These are phyloP conservation scores for Daucus carota DNA, from an alignment of 129 eudicot genomes.

Conservation along the genomic window DNA sequence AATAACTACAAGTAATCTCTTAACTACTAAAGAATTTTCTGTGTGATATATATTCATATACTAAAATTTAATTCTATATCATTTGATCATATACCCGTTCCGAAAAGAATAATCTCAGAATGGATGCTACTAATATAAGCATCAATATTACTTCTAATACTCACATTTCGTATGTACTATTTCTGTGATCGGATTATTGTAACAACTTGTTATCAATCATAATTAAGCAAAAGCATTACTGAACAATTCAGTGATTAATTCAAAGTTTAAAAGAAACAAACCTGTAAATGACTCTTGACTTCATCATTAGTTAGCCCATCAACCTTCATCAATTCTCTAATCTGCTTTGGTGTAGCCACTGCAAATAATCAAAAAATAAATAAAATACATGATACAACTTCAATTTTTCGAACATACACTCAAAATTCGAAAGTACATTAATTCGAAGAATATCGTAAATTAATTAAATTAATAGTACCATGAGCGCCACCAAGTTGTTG, in stretches of 20 bases:
- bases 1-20: background rate
- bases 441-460: background rate
- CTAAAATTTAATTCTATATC: too few species aligned
- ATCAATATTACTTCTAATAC: too few species aligned
- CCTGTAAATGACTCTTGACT: slow-evolving; percentile 98
- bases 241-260: background rate
- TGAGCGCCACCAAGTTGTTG: slow-evolving; percentile 98
- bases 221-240: background rate
- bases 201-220: background rate
- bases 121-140: too few species aligned
- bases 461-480: slow-evolving; percentile 31
- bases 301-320: slow-evolving; percentile 96
- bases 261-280: slow-evolving; percentile 21
- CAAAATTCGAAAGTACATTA: background rate
- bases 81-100: too few species aligned
- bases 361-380: slow-evolving; percentile 10
- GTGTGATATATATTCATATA: too few species aligned
- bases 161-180: background rate
- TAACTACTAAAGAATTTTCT: too few species aligned
- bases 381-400: background rate
- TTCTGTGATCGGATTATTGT: background rate
- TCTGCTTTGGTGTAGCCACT: slow-evolving; percentile 98
- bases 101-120: too few species aligned
- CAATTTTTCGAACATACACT: background rate
- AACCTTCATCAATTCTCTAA: slow-evolving; percentile 88